Conservation (phyloP, 2,329 filamentous ascomycete genomes). For the Hymenoscyphus fructigenus region DNA sequence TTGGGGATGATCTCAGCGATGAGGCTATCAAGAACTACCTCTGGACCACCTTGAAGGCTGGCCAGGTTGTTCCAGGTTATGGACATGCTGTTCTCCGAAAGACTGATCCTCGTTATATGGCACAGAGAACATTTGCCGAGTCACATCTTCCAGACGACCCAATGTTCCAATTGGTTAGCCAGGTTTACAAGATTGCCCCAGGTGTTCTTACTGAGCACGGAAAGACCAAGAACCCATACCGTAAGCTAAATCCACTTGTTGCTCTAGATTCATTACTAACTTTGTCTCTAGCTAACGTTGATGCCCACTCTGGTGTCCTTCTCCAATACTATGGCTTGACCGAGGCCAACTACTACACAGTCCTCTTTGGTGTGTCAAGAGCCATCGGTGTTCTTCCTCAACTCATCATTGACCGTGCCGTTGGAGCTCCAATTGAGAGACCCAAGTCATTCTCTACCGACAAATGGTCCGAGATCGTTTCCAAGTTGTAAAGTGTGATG, state of each 20-base stretch:
- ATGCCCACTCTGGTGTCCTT: conserved; percentile 97
- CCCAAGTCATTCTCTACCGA: conserved; percentile 99
- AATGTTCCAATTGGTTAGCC: conserved; percentile 99
- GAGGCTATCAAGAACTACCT: conserved; percentile 97
- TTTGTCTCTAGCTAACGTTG: conserved; percentile 88
- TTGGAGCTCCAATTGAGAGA: conserved; percentile 95
- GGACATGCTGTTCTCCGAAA: conserved; percentile 99
- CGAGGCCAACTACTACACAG: conserved; percentile 99
- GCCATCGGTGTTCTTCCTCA: conserved; percentile 98
- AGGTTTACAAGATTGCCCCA: conserved; percentile 99
- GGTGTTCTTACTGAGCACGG: conserved; percentile 98
- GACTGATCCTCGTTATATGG: conserved; percentile 98
- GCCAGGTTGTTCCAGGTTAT: conserved; percentile 96
- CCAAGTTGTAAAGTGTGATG: conserved; percentile 10
- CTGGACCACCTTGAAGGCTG: conserved; percentile 93
- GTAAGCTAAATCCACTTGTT: conserved; percentile 82
- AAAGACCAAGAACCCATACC: conserved; percentile 74
- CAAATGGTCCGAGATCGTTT: conserved; percentile 88
- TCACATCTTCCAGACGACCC: conserved; percentile 93
- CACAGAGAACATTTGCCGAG: conserved; percentile 89
- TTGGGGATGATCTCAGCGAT: conserved; percentile 95
- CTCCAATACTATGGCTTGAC: conserved; percentile 99
- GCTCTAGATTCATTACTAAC: not conserved
- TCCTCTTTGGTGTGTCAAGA: conserved; percentile 97
- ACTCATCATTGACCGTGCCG: conserved; percentile 98